Percentiles rank a stretch among this genome's conserved stretches.
phyloP scores from a whole-genome alignment of 306 rosid genomes.

The Lupinus albus region DNA sequence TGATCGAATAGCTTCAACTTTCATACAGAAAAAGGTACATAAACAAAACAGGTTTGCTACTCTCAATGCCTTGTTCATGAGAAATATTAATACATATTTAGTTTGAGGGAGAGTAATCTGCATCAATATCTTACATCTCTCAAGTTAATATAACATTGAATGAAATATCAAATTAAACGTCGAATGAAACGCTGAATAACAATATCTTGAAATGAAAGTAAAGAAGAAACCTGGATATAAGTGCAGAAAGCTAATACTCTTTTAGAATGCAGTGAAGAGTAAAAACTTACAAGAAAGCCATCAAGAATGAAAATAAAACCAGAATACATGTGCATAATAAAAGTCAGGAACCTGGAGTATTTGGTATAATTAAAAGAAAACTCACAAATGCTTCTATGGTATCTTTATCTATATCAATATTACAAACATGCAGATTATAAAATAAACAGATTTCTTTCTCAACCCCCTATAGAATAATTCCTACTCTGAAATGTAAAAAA shows the following conservation, averaged over 20 bases:
- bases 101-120: background rate
- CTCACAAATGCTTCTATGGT: slow-evolving; percentile 11
- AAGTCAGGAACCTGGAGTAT: slow-evolving; percentile 26
- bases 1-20: background rate
- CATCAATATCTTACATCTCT: slow-evolving; percentile 20
- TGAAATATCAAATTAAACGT: slow-evolving; percentile 19
- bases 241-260: slow-evolving; percentile 2
- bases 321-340: background rate
- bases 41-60: background rate
- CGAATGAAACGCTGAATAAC: slow-evolving; percentile 10
- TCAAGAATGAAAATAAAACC: background rate
- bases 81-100: slow-evolving; percentile 1
- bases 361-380: slow-evolving; percentile 30
- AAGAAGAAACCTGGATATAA: slow-evolving; percentile 14
- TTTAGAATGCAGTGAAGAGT: background rate
- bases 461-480: slow-evolving; percentile 13
- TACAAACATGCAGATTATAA: slow-evolving; percentile 15
- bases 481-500: slow-evolving; percentile 10
- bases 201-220: slow-evolving; percentile 23
- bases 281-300: slow-evolving; percentile 1
- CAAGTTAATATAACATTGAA: slow-evolving; percentile 20
- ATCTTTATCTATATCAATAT: slow-evolving; percentile 27
- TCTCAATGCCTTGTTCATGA: slow-evolving; percentile 24
- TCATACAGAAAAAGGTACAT: background rate
- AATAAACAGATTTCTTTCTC: background rate